These are phyloP conservation scores for Cicer chorassanicum DNA, from an alignment of 306 rosid species.

Conservation along the genomic window DNA sequence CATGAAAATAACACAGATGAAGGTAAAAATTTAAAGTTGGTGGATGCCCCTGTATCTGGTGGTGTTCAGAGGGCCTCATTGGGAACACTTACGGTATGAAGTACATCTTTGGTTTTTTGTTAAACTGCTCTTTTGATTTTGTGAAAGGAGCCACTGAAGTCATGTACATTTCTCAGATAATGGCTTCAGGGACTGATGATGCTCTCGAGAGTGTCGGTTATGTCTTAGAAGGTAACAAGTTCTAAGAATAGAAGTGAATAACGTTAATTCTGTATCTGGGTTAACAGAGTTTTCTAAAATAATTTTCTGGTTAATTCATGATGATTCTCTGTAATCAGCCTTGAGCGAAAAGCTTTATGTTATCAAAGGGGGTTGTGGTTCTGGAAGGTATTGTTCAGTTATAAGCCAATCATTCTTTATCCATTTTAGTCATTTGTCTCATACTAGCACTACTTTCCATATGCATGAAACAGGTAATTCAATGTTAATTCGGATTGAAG, in stretches of 20 bases:
- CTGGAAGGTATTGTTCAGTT: slow-evolving; percentile 78
- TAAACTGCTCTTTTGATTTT: slow-evolving; percentile 40
- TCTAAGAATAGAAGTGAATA: slow-evolving; percentile 38
- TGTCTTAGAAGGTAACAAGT: slow-evolving; percentile 76
- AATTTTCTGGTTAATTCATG: slow-evolving; percentile 44
- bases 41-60: slow-evolving; percentile 98
- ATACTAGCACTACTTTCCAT: slow-evolving; percentile 34
- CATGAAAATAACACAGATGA: slow-evolving; percentile 65
- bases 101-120: slow-evolving; percentile 41
- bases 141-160: slow-evolving; percentile 43
- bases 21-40: slow-evolving; percentile 81
- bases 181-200: slow-evolving; percentile 87
- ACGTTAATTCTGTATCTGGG: slow-evolving; percentile 32
- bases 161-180: slow-evolving; percentile 62
- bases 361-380: slow-evolving; percentile 87
- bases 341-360: slow-evolving; percentile 93
- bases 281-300: slow-evolving; percentile 35
- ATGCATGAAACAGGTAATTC: slow-evolving; percentile 45
- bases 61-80: slow-evolving; percentile 82
- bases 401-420: slow-evolving; percentile 34
- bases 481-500: slow-evolving; percentile 28
- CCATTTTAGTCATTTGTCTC: slow-evolving; percentile 28
- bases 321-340: slow-evolving; percentile 59
- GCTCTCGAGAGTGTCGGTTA: slow-evolving; percentile 81
- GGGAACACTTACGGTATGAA: slow-evolving; percentile 88